Conservation (phyloP, 2,329 filamentous ascomycete species). For the Diaporthe helianthi region DNA sequence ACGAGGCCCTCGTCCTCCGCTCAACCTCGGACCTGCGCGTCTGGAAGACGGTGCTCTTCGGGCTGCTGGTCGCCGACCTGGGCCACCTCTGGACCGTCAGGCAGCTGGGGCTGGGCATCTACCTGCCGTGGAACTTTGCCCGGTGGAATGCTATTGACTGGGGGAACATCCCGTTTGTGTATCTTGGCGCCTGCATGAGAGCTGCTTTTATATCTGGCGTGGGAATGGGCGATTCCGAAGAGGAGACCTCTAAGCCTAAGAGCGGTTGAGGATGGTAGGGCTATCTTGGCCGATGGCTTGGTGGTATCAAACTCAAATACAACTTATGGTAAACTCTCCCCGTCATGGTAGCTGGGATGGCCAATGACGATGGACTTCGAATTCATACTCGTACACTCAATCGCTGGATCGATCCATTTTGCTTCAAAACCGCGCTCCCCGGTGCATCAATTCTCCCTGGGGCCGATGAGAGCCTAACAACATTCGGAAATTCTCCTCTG, state of each 20-base stretch:
- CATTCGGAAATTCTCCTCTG: background rate
- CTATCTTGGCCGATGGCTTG: no score
- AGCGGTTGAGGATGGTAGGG: background rate
- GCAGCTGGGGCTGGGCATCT: conserved; percentile 65
- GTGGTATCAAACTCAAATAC: no score
- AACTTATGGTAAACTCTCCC: no score
- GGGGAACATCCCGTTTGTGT: conserved; percentile 76
- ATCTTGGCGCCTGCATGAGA: conserved; percentile 67
- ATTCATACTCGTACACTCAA: no score
- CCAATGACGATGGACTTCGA: no score
- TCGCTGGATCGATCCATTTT: no score
- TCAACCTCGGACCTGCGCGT: conserved; percentile 71
- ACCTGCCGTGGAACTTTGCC: conserved; percentile 59
- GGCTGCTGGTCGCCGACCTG: conserved; percentile 75
- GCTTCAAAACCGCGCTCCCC: background rate
- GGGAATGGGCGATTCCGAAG: conserved; percentile 50
- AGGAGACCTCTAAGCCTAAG: conserved; percentile 32
- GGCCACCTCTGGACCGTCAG: conserved; percentile 75
- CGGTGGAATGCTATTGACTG: conserved; percentile 72
- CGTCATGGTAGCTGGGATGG: no score
- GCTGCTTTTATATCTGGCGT: conserved; percentile 65
- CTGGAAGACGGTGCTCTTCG: conserved; percentile 72
- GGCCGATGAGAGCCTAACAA: no score
- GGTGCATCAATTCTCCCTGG: background rate
- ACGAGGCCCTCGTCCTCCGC: conserved; percentile 78